Conservation (phyloP, 169 alveolate species). For the Amoebophrya sp. region DNA sequence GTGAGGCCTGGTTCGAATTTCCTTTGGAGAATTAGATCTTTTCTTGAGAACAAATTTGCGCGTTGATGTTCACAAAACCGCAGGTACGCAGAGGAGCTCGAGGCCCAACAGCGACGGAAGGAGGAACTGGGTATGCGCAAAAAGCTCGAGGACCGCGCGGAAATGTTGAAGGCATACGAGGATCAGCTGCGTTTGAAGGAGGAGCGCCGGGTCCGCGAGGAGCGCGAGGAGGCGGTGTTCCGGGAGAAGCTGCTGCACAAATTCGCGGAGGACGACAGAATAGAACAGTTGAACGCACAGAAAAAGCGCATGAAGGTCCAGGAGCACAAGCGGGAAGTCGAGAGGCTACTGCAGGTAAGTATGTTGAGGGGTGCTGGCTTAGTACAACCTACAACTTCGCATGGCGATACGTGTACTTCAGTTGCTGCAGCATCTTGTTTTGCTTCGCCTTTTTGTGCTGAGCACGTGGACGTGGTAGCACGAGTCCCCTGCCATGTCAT, state of each 20-base stretch:
- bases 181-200: neutral
- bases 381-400: neutral
- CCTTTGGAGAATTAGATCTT: neutral
- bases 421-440: no score
- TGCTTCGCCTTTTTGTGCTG: no score
- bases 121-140: neutral
- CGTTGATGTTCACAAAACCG: no score
- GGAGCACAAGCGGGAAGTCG: slow-evolving; percentile 20
- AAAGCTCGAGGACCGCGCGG: neutral
- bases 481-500: no score
- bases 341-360: neutral
- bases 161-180: neutral
- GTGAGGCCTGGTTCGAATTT: no score
- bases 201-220: neutral
- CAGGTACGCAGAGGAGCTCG: neutral
- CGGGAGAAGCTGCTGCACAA: neutral
- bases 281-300: neutral
- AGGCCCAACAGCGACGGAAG: neutral
- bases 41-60: no score
- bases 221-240: neutral
- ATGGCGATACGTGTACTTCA: no score
- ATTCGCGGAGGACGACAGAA: neutral
- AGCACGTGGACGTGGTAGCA: no score
- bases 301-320: slow-evolving; percentile 26
- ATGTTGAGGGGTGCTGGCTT: no score